Evolutionary conservation across 1,284 basidiomycete genomes (phyloP), one percentile per base, ranked within the genome.

Genomic region (Pholiota adiposa): DNA sequence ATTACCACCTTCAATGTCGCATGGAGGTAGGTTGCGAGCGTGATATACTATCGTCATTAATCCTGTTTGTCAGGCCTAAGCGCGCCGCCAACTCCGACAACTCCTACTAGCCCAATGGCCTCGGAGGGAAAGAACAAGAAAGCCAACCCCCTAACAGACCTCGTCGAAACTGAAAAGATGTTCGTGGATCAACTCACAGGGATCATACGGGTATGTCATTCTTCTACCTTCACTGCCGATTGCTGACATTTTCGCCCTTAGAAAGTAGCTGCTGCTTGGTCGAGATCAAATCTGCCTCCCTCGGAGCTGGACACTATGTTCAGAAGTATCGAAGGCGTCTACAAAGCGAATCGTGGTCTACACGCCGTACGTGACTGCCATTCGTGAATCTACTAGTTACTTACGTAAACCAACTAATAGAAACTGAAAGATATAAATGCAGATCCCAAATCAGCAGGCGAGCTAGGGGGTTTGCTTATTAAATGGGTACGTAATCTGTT

Each of bases 211-310:
- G 96, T 96, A 71, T 65, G 92, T 46, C 44, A 50, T 49, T 58
- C 12, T 25, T 40, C 44, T 51, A 55, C 14, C 54, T 49, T 48
- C 56, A 58, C 63, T 53, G 58, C 21, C 51, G 41, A 57, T 58
- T 67, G 54, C 59, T 65, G 59, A 67, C 57, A 49, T 25, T 56
- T 60, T 54, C n/a, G 14, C 18, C 58, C 56, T 21, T 70, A 98
- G 93, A 94, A 93, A 86, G 93, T 98, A 7, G 97, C 97, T 3
- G 90, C 90, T 25, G 97, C 97, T 56, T 99, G 97, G 97, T 98
- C 96, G 12, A 83, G 94, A 41, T 87, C 89, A 49, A 97, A 98
- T 74, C 89, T 99, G 44, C 97, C 97, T 16, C 97, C 97, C 1
- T 85, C 86, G 12, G 91, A 94, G 68, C 84, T 99, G 38, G 97